phyloP scores from a whole-genome alignment of 805 yeast genomes.

The Zygosaccharomyces bailii region DNA sequence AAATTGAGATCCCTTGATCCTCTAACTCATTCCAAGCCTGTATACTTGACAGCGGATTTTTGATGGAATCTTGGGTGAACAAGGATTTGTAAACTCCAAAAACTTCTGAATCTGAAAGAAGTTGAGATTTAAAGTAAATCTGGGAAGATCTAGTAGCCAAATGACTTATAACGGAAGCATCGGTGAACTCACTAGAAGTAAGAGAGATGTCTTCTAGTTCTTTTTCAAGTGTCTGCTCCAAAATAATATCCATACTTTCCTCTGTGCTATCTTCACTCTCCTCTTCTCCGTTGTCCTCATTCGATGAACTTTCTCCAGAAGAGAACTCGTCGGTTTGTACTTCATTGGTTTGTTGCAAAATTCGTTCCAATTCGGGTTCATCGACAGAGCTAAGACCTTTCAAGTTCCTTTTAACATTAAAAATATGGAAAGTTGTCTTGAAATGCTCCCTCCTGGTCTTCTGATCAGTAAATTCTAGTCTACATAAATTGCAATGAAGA shows the following conservation, averaged over 20 bases:
- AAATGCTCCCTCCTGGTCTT: conserved; percentile 42
- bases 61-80: conserved; percentile 43
- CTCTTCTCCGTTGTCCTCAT: conserved; percentile 38
- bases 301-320: conserved; percentile 23
- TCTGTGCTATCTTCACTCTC: conserved; percentile 30
- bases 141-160: conserved; percentile 70
- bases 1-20: conserved; percentile 38
- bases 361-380: conserved; percentile 56
- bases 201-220: conserved; percentile 22
- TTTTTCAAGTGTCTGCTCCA: conserved; percentile 29
- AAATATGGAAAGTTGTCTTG: conserved; percentile 55
- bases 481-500: conserved; percentile 29
- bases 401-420: conserved; percentile 54
- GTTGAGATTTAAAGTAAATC: conserved; percentile 51
- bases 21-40: conserved; percentile 35
- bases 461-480: conserved; percentile 17
- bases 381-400: conserved; percentile 45
- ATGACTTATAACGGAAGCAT: conserved; percentile 44
- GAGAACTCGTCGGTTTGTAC: conserved; percentile 37
- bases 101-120: conserved; percentile 45
- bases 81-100: conserved; percentile 68
- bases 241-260: conserved; percentile 24
- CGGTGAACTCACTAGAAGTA: conserved; percentile 21
- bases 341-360: conserved; percentile 18
- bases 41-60: conserved; percentile 51